Base-by-base conservation (phyloP, 2,329 filamentous ascomycete species). In the Myriosclerotinia duriaeana region DNA sequence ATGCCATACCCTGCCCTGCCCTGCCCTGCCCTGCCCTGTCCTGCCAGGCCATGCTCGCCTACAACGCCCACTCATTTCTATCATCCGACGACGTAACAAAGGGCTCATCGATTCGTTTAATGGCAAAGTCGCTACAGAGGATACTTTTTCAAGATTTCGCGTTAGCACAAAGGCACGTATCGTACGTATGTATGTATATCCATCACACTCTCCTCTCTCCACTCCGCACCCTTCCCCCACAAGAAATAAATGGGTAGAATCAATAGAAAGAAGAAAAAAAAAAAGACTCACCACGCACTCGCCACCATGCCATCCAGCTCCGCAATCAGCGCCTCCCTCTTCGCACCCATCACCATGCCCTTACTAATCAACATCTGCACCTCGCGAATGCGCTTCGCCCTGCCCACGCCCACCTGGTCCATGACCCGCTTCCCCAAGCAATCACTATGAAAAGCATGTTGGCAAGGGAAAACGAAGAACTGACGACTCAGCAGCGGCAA, bases 391-490 rank as follows among this genome's bases (percentile, higher is more conserved):
- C 91, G 84, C 77, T 89, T 89, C 20, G 89, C 87, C 78, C 89
- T 91, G 22, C 87, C 89, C 62, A 89, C 82, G 0, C 92, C 92
- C 1, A 89, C 88, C 71, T 92, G 89, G 77, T 94, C 91, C 64
- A 97, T 84, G 0, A 98, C 92, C 75, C 90, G 90, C 73, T 87
- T 89, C 0, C 92, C 94, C 59, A 99, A 80, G 77, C 95, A 99
- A 76, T 99, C 95, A 53, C 91, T 94, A 78, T 99, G 95, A 75
- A 99, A 99, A 4, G 93, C 91, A 78, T 99, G 95, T 80, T 99
- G 95, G 78, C 95, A 99, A 0, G 95, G 95, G 72, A 99, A 99
- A 22, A 99, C 95, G 73, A 98, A 99, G 79, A 99, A 99, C 74
- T 97, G 93, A 64, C 93, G 82, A 75, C 91, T 93, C 20, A 99